Evolutionary conservation across 176 grass and related monocot genomes (phyloP).

Genomic region (Oryza coarctata): DNA sequence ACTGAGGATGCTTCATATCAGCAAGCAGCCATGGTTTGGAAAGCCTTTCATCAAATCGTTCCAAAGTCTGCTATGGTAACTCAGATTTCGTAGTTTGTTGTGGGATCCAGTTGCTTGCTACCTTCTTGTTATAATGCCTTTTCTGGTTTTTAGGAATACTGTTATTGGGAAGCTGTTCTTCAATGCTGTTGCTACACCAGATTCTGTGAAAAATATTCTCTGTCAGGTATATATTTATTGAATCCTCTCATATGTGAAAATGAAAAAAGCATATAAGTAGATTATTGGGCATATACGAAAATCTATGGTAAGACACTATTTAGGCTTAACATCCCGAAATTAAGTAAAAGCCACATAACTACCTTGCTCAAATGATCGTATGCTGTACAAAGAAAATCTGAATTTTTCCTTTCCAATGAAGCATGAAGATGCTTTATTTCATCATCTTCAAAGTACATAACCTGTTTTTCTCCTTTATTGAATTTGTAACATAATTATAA

Average conservation of each 20-base stretch:
- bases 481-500: not conserved
- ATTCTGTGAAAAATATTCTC: conserved; percentile 90
- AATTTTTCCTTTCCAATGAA: not conserved
- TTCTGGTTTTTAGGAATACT: conserved; percentile 68
- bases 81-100: conserved; percentile 7
- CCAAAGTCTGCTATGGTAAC: conserved; percentile 80
- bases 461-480: conserved; percentile 9
- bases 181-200: conserved; percentile 82
- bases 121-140: conserved; percentile 28
- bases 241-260: not conserved
- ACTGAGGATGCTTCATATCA: conserved; percentile 93
- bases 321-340: not conserved
- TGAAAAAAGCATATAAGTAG: not conserved
- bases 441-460: not conserved
- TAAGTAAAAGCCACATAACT: not conserved
- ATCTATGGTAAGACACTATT: not conserved
- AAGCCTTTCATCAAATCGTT: conserved; percentile 91
- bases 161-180: conserved; percentile 85
- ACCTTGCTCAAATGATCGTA: not conserved
- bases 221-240: conserved; percentile 63
- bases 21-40: conserved; percentile 91
- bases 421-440: not conserved
- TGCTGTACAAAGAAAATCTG: not conserved
- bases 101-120: not conserved
- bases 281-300: not conserved